Evolutionary conservation across 306 rosid species (phyloP).

Genomic region (Fagus crenata): DNA sequence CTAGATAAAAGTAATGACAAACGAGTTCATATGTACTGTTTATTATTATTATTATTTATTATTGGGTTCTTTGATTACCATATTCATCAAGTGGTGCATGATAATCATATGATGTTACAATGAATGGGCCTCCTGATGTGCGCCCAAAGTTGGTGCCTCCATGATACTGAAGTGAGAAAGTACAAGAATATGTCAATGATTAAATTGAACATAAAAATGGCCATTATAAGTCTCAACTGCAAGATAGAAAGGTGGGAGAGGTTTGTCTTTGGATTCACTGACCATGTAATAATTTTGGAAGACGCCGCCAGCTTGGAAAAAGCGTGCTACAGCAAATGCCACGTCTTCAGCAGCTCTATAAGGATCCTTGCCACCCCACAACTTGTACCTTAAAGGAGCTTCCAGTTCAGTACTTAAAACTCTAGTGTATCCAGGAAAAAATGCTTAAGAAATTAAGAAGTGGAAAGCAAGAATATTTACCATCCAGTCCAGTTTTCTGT

Average conservation of each 20-base stretch:
- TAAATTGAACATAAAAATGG: neutral
- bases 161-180: conserved; percentile 24
- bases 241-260: too few species aligned
- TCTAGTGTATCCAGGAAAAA: neutral
- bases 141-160: conserved; percentile 42
- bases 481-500: conserved; percentile 42
- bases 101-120: conserved; percentile 31
- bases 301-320: conserved; percentile 21
- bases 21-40: too few species aligned
- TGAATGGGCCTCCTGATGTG: conserved; percentile 28
- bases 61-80: conserved; percentile 5
- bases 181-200: neutral
- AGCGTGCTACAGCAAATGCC: conserved; percentile 26
- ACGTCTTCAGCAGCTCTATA: conserved; percentile 31
- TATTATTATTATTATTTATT: too few species aligned
- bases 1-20: too few species aligned
- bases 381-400: neutral
- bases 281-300: conserved; percentile 35
- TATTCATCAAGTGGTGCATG: conserved; percentile 42
- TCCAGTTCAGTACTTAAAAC: neutral
- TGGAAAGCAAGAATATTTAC: neutral
- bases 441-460: neutral
- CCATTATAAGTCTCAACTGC: neutral
- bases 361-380: conserved; percentile 27
- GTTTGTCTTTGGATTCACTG: too few species aligned